Percentiles rank a stretch among this genome's conserved stretches.
phyloP scores from a whole-genome alignment of 1,284 basidiomycete species.

The Leccinum subrobustum region DNA sequence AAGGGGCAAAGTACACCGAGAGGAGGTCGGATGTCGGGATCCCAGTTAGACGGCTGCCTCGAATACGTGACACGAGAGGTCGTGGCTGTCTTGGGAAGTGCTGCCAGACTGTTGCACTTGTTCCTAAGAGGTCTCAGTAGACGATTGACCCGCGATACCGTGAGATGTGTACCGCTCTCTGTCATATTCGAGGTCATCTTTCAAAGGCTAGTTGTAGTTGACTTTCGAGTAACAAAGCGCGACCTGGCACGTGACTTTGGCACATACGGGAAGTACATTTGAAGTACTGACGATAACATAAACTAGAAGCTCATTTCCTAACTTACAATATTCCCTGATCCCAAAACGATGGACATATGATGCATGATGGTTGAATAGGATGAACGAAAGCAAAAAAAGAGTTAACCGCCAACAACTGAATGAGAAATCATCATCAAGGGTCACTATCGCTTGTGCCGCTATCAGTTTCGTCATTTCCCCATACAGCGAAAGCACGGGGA shows the following conservation, averaged over 20 bases:
- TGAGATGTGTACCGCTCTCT: conserved; percentile 31
- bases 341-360: not conserved
- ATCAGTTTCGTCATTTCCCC: conserved; percentile 87
- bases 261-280: not conserved
- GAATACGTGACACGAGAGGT: conserved; percentile 16
- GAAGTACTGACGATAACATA: not conserved
- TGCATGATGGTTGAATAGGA: not conserved
- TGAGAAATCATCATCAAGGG: conserved; percentile 12
- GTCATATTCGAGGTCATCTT: conserved; percentile 3
- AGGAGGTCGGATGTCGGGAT: conserved; percentile 32
- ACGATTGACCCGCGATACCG: conserved; percentile 49
- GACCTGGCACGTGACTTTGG: conserved; percentile 19
- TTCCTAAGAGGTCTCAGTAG: conserved; percentile 53
- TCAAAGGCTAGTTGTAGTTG: not conserved
- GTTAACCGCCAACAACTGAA: not conserved
- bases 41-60: conserved; percentile 21
- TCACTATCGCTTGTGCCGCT: conserved; percentile 77
- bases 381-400: not conserved
- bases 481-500: conserved; percentile 72
- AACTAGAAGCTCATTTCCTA: not conserved
- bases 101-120: conserved; percentile 45
- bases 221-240: not conserved
- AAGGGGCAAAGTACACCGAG: conserved; percentile 42
- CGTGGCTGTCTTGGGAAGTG: conserved; percentile 19
- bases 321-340: not conserved